Base-by-base conservation (phyloP, 1,284 basidiomycete species). In the Leccinum pachyderme region DNA sequence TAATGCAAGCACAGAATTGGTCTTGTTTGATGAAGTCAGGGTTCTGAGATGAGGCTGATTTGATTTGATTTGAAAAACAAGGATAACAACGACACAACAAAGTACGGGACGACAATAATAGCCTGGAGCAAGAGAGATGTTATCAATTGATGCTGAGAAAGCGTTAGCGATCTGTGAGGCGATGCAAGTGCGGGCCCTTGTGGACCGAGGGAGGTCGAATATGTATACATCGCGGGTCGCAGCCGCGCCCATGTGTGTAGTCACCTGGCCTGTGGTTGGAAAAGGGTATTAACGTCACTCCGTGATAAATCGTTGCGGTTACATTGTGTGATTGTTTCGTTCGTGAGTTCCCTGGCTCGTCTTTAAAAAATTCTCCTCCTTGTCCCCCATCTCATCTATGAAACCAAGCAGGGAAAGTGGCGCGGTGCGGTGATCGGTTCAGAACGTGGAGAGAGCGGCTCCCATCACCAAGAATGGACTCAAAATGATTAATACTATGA, bases 1-100 rank as follows among this genome's bases (percentile, higher is more conserved):
- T 27, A 5, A 39, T 7, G 49, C 32, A 8, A 8, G 12, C 25
- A 29, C 51, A 45, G 22, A 44, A 43, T 54, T 43, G 15, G 51
- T 41, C 27, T 41, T 52, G 51, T 52, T 54, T 52, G 51, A 52
- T 52, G 25, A 18, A 22, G 37, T 39, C 11, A 11, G 37, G 9
- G 12, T 39, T 22, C 37, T 22, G 8, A 49, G 22, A 13, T 25
- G 41, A 43, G 41, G 41, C 24, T 27, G 43, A 44, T 44, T 44
- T 44, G 12, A 25, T 39, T 24, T 41, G 12, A 41, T 41, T 24
- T 41, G 25, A 39, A 44, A 25, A 51, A 51, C n/a, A 52, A 22
- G 18, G 37, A 27, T 8, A 32, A 25, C 18, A 28, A 46, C 44
- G 4, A 18, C 13, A 29, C 44, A 44, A 44, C 25, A 44, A 44